Conservation (phyloP, 2,329 filamentous ascomycete genomes). For the Colletotrichum sp. region DNA sequence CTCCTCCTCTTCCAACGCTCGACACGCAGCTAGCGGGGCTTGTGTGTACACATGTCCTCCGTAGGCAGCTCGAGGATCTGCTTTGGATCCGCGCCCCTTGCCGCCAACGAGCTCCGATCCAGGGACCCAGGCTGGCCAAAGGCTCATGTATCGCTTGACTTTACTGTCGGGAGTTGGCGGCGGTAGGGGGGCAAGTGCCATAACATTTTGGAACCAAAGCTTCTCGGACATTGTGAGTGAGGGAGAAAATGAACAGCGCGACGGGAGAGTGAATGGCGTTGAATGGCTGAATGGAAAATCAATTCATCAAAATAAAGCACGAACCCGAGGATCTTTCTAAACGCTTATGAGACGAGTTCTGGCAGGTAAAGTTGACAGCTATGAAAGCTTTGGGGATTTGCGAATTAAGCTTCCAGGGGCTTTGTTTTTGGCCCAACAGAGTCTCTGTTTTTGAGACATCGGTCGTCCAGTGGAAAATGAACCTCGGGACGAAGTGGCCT, state of each 20-base stretch:
- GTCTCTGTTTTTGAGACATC: not conserved
- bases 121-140: conserved; percentile 18
- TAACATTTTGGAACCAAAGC: conserved; percentile 5
- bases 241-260: not conserved
- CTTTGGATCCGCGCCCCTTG: conserved; percentile 7
- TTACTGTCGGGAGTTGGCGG: not conserved
- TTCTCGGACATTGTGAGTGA: conserved; percentile 6
- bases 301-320: not conserved
- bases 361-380: not conserved
- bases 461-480: not conserved
- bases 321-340: not conserved
- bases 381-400: not conserved
- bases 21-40: conserved; percentile 34
- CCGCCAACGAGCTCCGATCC: conserved; percentile 16
- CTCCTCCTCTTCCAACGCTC: conserved; percentile 32
- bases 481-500: conserved; percentile 17
- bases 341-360: not conserved
- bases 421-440: not conserved
- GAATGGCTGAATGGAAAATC: not conserved
- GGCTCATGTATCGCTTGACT: conserved; percentile 16
- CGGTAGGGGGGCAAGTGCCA: conserved; percentile 10
- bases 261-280: not conserved
- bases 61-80: conserved; percentile 29
- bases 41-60: conserved; percentile 43
- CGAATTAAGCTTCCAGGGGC: not conserved